A percentile compares a stretch with the other conserved stretches of the same genome.
Conservation (phyloP, 2,329 filamentous ascomycete species). For the Fragosphaeria purpurea region DNA sequence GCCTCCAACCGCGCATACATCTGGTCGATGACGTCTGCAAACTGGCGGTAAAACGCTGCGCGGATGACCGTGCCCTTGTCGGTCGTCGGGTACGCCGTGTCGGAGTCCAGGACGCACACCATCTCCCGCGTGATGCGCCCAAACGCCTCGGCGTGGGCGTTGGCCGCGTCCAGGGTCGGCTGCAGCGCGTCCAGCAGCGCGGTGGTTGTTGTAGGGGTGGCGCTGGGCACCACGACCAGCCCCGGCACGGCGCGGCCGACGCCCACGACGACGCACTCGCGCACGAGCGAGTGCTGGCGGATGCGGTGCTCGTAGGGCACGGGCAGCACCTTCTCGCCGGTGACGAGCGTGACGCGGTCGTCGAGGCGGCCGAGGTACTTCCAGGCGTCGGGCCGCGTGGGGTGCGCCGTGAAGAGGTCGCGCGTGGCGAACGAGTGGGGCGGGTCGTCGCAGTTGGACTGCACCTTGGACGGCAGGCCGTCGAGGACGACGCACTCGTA, state of each 20-base stretch:
- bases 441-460: slow-evolving; percentile 11
- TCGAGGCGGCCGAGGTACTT: slow-evolving; percentile 27
- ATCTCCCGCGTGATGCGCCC: slow-evolving; percentile 36
- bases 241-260: slow-evolving; percentile 35
- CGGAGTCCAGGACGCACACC: slow-evolving; percentile 35
- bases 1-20: slow-evolving; percentile 23
- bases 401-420: slow-evolving; percentile 28
- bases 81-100: slow-evolving; percentile 33
- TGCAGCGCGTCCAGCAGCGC: slow-evolving; percentile 43
- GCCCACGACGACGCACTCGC: slow-evolving; percentile 45
- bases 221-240: slow-evolving; percentile 28
- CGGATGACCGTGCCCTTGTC: slow-evolving; percentile 46
- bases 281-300: slow-evolving; percentile 31
- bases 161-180: slow-evolving; percentile 28
- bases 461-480: slow-evolving; percentile 27
- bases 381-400: slow-evolving; percentile 24
- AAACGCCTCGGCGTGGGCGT: slow-evolving; percentile 21
- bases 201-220: too few relatives aligned
- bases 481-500: slow-evolving; percentile 29
- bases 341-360: slow-evolving; percentile 32
- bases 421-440: slow-evolving; percentile 26
- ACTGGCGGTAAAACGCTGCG: slow-evolving; percentile 34
- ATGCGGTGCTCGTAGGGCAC: slow-evolving; percentile 42
- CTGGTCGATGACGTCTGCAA: slow-evolving; percentile 32
- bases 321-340: slow-evolving; percentile 39